Evolutionary conservation across 2,329 filamentous ascomycete species (phyloP).

Genomic region (Cladorrhinum sp.): DNA sequence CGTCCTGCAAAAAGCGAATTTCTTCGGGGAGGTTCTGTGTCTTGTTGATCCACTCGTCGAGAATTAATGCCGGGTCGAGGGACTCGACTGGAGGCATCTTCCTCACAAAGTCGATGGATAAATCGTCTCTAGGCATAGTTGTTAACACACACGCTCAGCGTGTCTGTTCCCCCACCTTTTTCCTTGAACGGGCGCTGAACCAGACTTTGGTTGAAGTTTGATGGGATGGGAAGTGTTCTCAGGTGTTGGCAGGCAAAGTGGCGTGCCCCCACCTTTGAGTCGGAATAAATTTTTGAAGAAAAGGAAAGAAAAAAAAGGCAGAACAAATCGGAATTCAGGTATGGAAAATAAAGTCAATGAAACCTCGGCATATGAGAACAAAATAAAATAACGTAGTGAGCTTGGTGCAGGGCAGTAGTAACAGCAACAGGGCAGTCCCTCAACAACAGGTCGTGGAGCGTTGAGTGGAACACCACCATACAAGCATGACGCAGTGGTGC

Average conservation of each 20-base stretch:
- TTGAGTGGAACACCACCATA: constrained; percentile 11
- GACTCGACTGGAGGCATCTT: constrained; percentile 61
- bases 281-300: not conserved
- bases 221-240: not conserved
- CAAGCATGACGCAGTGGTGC: constrained; percentile 16
- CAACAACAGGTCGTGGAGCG: constrained; percentile 1
- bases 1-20: constrained; percentile 78
- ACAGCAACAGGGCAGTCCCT: not conserved
- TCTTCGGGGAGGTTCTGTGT: constrained; percentile 79
- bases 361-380: not conserved
- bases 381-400: not conserved
- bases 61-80: constrained; percentile 64
- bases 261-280: not conserved
- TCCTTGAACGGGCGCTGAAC: not conserved
- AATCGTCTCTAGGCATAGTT: constrained; percentile 70
- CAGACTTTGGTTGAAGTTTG: not conserved
- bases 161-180: not conserved
- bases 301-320: not conserved
- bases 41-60: constrained; percentile 74
- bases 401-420: not conserved
- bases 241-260: not conserved
- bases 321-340: not conserved
- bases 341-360: not conserved
- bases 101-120: constrained; percentile 67
- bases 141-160: constrained; percentile 45